These are phyloP conservation scores for Tylopilus felleus DNA, from an alignment of 768 basidiomycete species.

Conservation along the genomic window DNA sequence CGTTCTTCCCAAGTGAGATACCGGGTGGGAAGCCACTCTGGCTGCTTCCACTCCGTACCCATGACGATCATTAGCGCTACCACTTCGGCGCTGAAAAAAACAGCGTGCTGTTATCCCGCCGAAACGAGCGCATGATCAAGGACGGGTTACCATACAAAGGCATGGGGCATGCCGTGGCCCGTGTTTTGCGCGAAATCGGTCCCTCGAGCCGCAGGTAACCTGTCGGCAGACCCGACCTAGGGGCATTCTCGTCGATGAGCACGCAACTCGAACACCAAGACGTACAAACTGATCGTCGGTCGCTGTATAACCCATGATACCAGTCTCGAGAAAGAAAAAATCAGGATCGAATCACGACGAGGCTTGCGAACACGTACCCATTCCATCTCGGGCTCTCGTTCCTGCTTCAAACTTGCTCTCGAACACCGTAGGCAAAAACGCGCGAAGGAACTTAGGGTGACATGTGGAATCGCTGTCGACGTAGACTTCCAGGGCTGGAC, in stretches of 20 bases:
- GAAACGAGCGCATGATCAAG: not conserved
- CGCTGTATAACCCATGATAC: slow-evolving; percentile 76
- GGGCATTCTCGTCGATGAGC: not conserved
- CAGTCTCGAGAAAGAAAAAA: slow-evolving; percentile 49
- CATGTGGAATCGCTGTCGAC: slow-evolving; percentile 56
- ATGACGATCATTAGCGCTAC: slow-evolving; percentile 56
- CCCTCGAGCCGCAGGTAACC: slow-evolving; percentile 13
- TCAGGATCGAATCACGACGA: not conserved
- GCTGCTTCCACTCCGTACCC: slow-evolving; percentile 45
- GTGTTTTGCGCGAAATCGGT: slow-evolving; percentile 29
- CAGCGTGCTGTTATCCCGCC: not conserved
- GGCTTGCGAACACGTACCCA: slow-evolving; percentile 65
- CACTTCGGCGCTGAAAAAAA: slow-evolving; percentile 51
- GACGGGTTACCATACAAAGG: slow-evolving; percentile 52
- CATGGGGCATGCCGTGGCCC: slow-evolving; percentile 78
- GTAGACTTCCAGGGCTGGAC: slow-evolving; percentile 46
- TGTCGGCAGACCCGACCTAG: slow-evolving; percentile 64
- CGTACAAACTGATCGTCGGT: slow-evolving; percentile 65
- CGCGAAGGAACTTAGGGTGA: slow-evolving; percentile 49
- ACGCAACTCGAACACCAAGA: not conserved
- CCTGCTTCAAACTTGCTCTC: slow-evolving; percentile 48
- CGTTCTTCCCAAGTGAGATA: slow-evolving; percentile 39
- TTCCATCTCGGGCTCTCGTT: slow-evolving; percentile 67
- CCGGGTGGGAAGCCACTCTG: slow-evolving; percentile 61
- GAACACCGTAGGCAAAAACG: slow-evolving; percentile 58